phyloP scores from a whole-genome alignment of 2,329 filamentous ascomycete genomes.

The Aspergillus japonicus region DNA sequence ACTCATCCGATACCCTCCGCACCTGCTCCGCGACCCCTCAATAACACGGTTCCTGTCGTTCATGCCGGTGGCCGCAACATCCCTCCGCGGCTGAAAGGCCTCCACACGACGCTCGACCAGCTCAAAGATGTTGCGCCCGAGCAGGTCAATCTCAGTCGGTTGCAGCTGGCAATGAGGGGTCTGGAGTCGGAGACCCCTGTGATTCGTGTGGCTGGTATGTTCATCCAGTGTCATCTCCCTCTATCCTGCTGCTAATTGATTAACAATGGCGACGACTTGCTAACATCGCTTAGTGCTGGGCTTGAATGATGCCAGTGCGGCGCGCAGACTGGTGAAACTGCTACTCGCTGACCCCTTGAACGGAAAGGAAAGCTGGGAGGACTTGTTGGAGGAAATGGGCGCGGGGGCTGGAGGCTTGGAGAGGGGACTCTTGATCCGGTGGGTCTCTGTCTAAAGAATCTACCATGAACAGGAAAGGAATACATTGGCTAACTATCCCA shows the following conservation, averaged over 20 bases:
- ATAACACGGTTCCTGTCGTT: slow-evolving; percentile 48
- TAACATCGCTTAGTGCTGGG: slow-evolving; percentile 45
- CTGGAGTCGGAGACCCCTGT: slow-evolving; percentile 55
- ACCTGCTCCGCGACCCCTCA: background rate
- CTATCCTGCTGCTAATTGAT: background rate
- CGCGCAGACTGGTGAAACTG: slow-evolving; percentile 63
- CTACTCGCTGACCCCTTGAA: slow-evolving; percentile 69
- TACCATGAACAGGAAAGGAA: slow-evolving; percentile 61
- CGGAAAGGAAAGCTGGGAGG: slow-evolving; percentile 65
- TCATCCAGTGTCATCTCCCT: background rate
- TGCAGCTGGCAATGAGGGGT: slow-evolving; percentile 60
- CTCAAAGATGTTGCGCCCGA: slow-evolving; percentile 54
- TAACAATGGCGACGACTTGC: background rate
- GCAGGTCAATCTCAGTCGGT: slow-evolving; percentile 58
- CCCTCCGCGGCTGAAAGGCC: slow-evolving; percentile 51
- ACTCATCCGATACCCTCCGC: slow-evolving; percentile 29
- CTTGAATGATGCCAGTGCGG: slow-evolving; percentile 49
- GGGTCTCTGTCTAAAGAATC: slow-evolving; percentile 28
- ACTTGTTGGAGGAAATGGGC: slow-evolving; percentile 49
- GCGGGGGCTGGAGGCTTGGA: slow-evolving; percentile 45
- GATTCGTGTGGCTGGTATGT: slow-evolving; percentile 55
- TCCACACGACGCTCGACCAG: slow-evolving; percentile 55
- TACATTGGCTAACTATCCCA: background rate
- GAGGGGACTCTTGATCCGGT: slow-evolving; percentile 64
- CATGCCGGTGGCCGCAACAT: slow-evolving; percentile 51